Conservation (phyloP, 176 grass and related monocot species). For the Carex myosuroides region DNA sequence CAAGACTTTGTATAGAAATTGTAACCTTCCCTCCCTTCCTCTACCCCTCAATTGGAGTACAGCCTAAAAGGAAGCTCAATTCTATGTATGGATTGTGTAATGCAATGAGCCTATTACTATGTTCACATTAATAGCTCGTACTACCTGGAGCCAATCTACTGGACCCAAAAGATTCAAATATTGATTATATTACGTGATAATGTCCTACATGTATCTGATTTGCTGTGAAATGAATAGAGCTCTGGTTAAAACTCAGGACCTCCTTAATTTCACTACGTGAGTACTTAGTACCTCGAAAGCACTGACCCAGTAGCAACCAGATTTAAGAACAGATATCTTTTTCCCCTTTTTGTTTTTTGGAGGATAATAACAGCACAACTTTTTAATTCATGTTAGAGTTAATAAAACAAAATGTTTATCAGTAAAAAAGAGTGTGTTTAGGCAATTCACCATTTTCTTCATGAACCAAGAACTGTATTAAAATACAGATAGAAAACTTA, state of each 20-base stretch:
- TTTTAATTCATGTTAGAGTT: background rate
- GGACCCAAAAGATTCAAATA: background rate
- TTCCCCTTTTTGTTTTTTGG: background rate
- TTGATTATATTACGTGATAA: background rate
- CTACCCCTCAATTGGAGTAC: background rate
- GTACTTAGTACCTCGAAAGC: background rate
- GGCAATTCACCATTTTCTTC: background rate
- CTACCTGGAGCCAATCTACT: background rate
- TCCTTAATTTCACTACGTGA: background rate
- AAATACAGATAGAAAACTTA: background rate
- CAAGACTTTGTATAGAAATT: background rate
- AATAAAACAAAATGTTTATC: background rate
- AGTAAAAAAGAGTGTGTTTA: background rate
- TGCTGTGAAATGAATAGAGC: background rate
- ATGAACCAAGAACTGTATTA: background rate
- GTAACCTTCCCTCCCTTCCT: background rate
- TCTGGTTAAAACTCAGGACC: conserved; percentile 5
- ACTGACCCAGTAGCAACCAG: background rate
- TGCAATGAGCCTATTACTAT: background rate
- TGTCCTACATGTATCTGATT: background rate
- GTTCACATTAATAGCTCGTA: background rate
- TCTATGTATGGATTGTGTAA: background rate
- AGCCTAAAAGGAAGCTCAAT: background rate
- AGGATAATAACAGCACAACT: background rate
- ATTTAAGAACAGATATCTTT: background rate